Evolutionary conservation across 2,329 filamentous ascomycete species (phyloP).

Genomic region (Salinomyces thailandicus): DNA sequence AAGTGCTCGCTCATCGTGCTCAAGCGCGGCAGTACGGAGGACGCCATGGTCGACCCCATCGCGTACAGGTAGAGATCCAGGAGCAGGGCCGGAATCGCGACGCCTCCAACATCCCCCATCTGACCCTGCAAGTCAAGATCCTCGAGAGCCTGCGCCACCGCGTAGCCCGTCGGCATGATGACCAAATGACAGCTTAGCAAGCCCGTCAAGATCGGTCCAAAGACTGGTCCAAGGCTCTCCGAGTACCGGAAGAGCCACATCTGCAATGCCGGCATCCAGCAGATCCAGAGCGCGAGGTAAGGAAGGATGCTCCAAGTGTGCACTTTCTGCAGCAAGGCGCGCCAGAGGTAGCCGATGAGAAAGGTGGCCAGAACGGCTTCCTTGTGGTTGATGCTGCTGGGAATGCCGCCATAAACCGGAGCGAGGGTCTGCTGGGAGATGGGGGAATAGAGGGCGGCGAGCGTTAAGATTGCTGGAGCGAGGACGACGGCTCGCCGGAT

Average conservation of each 20-base stretch:
- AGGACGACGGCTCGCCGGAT: neutral
- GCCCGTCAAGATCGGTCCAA: constrained; percentile 69
- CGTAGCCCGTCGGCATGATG: constrained; percentile 30
- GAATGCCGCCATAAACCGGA: constrained; percentile 80
- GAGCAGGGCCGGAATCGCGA: constrained; percentile 32
- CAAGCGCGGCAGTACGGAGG: constrained; percentile 12
- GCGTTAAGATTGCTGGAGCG: constrained; percentile 11
- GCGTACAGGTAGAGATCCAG: constrained; percentile 7
- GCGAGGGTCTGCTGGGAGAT: constrained; percentile 67
- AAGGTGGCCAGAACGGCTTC: constrained; percentile 48
- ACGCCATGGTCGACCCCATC: constrained; percentile 5
- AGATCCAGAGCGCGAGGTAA: constrained; percentile 61
- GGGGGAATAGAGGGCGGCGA: constrained; percentile 56
- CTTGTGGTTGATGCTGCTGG: constrained; percentile 64
- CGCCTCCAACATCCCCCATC: constrained; percentile 38
- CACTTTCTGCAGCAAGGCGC: constrained; percentile 36
- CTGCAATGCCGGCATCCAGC: constrained; percentile 65
- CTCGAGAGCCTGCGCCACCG: constrained; percentile 23
- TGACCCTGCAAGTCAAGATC: constrained; percentile 4
- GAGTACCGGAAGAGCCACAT: constrained; percentile 60
- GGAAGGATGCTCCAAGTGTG: constrained; percentile 36
- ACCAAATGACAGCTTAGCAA: constrained; percentile 54
- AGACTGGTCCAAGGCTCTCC: constrained; percentile 52
- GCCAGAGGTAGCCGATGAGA: constrained; percentile 59
- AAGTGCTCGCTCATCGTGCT: constrained; percentile 25